Conservation (phyloP, 2,329 filamentous ascomycete species). For the Neonectria neomacrospora region DNA sequence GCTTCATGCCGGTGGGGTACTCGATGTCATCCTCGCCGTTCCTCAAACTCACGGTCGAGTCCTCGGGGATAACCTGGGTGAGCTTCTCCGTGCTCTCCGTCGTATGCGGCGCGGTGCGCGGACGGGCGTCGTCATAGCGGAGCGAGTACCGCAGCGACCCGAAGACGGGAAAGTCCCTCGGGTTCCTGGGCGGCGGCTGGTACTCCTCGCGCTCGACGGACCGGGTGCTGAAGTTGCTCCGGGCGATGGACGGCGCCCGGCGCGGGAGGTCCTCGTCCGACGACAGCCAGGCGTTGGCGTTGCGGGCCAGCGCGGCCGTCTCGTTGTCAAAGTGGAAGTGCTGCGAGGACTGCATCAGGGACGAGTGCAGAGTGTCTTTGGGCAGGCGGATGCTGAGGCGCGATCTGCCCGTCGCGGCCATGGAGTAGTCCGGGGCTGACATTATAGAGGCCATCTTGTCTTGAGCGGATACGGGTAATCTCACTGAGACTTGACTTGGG, state of each 20-base stretch:
- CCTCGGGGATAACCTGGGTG: constrained; percentile 5
- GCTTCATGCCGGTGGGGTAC: constrained; percentile 42
- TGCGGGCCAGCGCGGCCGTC: constrained; percentile 34
- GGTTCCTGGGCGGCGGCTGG: constrained; percentile 20
- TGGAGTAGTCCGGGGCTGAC: constrained; percentile 45
- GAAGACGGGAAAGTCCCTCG: constrained; percentile 36
- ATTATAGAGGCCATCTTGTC: constrained; percentile 44
- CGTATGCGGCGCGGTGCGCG: constrained; percentile 31
- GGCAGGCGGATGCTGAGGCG: constrained; percentile 43
- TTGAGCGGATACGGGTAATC: background rate
- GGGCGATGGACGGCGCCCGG: constrained; percentile 37
- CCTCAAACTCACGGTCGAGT: constrained; percentile 12
- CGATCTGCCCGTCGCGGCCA: constrained; percentile 37
- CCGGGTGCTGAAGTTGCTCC: constrained; percentile 38
- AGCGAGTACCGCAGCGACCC: constrained; percentile 41
- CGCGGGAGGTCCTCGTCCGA: constrained; percentile 39
- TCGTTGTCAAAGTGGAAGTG: constrained; percentile 42
- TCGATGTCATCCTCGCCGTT: constrained; percentile 23
- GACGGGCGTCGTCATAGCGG: constrained; percentile 35
- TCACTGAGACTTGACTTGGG: constrained; percentile 15
- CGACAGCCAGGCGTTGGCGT: constrained; percentile 41
- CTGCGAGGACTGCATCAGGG: constrained; percentile 39
- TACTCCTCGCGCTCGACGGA: constrained; percentile 35
- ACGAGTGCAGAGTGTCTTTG: constrained; percentile 39
- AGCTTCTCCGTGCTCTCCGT: constrained; percentile 46